A percentile compares a stretch with the other conserved stretches of the same genome.
These are phyloP conservation scores for Rhizoctonia solani DNA, from an alignment of 1,284 basidiomycete genomes.

Conservation along the genomic window DNA sequence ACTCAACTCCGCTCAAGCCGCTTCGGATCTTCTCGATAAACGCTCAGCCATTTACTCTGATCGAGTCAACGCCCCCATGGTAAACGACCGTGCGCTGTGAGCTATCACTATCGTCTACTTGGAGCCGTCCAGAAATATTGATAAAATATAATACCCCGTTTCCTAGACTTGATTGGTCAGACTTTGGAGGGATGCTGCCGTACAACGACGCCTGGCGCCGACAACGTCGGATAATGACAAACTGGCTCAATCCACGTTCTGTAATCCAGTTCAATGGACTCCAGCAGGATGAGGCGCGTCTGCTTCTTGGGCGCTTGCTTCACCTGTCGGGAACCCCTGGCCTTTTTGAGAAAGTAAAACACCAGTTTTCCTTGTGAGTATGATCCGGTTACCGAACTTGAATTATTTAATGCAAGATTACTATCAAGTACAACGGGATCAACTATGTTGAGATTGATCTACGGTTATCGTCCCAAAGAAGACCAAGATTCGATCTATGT, in stretches of 20 bases:
- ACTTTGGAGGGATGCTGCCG: not conserved
- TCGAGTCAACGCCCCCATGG: not conserved
- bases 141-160: too few species aligned
- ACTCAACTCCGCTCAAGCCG: too few species aligned
- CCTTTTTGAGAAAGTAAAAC: not conserved
- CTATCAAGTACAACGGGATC: conserved; percentile 2
- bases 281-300: not conserved
- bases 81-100: not conserved
- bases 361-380: conserved; percentile 5
- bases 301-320: not conserved
- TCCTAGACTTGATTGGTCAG: conserved; percentile 2
- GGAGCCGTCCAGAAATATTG: too few species aligned
- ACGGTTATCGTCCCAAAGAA: conserved; percentile 2
- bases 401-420: too few species aligned
- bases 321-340: not conserved
- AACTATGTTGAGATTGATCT: not conserved
- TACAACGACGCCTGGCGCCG: conserved; percentile 9
- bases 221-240: conserved; percentile 15
- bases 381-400: not conserved
- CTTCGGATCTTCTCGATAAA: conserved; percentile 24
- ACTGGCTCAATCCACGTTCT: conserved; percentile 3
- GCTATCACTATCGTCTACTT: too few species aligned
- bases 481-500: not conserved
- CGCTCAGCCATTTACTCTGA: conserved; percentile 28
- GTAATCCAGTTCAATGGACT: not conserved